These are phyloP conservation scores for Saposhnikovia divaricata DNA, from an alignment of 129 eudicot genomes.

Conservation along the genomic window DNA sequence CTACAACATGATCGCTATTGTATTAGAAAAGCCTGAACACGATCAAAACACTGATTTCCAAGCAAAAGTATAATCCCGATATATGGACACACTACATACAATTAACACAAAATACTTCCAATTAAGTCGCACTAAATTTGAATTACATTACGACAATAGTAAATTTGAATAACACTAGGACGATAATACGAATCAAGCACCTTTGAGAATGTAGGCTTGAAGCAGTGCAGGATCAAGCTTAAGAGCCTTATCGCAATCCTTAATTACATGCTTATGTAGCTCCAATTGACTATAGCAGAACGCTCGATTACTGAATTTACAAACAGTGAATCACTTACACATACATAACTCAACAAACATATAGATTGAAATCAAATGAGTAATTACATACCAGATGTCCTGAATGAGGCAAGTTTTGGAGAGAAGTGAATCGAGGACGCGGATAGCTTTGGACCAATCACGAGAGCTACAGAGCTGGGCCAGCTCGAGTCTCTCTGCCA, in stretches of 20 bases:
- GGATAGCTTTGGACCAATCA: slow-evolving; percentile 98
- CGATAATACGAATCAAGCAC: slow-evolving; percentile 19
- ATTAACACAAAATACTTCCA: not conserved
- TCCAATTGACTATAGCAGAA: slow-evolving; percentile 97
- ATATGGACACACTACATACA: not conserved
- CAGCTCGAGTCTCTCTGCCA: slow-evolving; percentile 59
- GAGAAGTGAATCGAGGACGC: slow-evolving; percentile 81
- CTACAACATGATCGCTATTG: not conserved
- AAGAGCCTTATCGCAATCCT: slow-evolving; percentile 92
- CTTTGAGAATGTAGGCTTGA: slow-evolving; percentile 90
- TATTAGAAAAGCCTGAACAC: not conserved
- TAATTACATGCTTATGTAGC: slow-evolving; percentile 91
- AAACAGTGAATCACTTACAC: slow-evolving; percentile 7
- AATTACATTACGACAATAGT: not conserved
- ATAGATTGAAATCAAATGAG: not conserved
- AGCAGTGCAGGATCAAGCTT: slow-evolving; percentile 75
- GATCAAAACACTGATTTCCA: not conserved
- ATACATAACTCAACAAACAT: not conserved
- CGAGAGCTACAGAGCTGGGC: slow-evolving; percentile 81
- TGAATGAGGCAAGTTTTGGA: slow-evolving; percentile 66
- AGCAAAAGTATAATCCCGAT: not conserved
- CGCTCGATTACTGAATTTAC: slow-evolving; percentile 80
- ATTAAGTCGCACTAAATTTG: not conserved
- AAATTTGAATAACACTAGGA: not conserved
- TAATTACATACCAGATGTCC: slow-evolving; percentile 61